A percentile compares a stretch with the other conserved stretches of the same genome.
Conservation (phyloP, 2,329 filamentous ascomycete genomes). For the Sphaerulina musiva region DNA sequence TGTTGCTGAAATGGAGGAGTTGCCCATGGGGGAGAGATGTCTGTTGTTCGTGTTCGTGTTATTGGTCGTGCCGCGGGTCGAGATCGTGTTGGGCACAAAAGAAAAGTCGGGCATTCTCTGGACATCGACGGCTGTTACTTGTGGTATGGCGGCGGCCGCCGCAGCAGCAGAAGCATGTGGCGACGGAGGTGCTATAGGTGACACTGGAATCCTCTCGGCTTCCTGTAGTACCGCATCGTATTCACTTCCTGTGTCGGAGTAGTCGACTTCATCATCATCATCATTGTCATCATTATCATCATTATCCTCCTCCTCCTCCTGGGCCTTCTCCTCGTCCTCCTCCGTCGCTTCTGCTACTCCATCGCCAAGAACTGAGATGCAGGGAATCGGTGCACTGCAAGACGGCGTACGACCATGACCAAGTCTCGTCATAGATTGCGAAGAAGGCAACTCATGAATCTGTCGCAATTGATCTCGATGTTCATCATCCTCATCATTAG, state of each 20-base stretch:
- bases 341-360: neutral
- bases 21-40: neutral
- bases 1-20: neutral
- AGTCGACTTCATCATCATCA: too few relatives aligned
- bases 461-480: neutral
- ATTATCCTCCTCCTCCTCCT: too few relatives aligned
- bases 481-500: conserved; percentile 1
- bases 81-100: neutral
- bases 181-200: neutral
- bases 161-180: neutral
- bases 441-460: conserved; percentile 6
- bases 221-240: neutral
- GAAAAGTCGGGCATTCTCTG: conserved; percentile 3
- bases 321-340: neutral
- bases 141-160: neutral
- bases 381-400: conserved; percentile 4
- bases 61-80: neutral
- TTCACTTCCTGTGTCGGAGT: too few relatives aligned
- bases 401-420: conserved; percentile 3
- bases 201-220: neutral
- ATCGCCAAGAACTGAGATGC: neutral
- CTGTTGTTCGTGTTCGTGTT: neutral
- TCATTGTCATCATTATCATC: too few relatives aligned
- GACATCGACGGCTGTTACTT: conserved; percentile 5
- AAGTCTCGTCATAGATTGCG: neutral